phyloP scores from a whole-genome alignment of 2,329 filamentous ascomycete genomes.

The Teratosphaeria pseudoeucalypti region DNA sequence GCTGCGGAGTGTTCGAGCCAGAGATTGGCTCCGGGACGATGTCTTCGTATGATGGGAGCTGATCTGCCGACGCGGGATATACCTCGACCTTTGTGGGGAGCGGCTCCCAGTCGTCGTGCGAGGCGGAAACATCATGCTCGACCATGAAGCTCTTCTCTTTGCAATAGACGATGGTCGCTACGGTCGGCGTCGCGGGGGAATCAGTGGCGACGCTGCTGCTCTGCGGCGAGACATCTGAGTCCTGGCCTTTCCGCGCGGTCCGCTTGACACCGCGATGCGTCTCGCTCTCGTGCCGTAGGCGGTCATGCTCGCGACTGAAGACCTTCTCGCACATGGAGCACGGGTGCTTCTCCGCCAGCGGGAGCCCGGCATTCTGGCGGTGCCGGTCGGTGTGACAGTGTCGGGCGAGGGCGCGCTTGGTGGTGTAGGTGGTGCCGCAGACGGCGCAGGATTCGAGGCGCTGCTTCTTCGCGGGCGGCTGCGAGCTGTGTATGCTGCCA shows the following conservation, averaged over 20 bases:
- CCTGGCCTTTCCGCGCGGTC: neutral
- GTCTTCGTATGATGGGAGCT: neutral
- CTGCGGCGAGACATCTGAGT: neutral
- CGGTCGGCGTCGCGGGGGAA: neutral
- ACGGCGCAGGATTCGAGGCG: conserved; percentile 7
- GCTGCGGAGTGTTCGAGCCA: neutral
- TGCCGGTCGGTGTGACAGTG: conserved; percentile 19
- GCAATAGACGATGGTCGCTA: neutral
- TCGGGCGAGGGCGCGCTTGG: conserved; percentile 17
- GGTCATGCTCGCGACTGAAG: conserved; percentile 18
- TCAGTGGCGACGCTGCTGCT: neutral
- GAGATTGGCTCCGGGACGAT: neutral
- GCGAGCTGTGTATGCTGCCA: neutral
- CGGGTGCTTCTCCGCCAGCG: conserved; percentile 14
- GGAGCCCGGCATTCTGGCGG: conserved; percentile 13
- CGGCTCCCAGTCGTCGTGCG: neutral
- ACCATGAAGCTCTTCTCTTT: conserved; percentile 1
- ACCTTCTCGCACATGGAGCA: conserved; percentile 14
- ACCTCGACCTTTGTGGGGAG: neutral
- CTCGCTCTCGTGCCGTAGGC: conserved; percentile 17
- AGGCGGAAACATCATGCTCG: neutral
- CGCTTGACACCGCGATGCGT: conserved; percentile 10
- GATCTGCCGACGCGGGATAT: neutral
- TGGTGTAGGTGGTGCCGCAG: conserved; percentile 15
- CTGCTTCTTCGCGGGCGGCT: conserved; percentile 7